A percentile compares a stretch with the other conserved stretches of the same genome.
Evolutionary conservation across 352 stramenopile species (phyloP).

Genomic region (Pythium phragmitis): DNA sequence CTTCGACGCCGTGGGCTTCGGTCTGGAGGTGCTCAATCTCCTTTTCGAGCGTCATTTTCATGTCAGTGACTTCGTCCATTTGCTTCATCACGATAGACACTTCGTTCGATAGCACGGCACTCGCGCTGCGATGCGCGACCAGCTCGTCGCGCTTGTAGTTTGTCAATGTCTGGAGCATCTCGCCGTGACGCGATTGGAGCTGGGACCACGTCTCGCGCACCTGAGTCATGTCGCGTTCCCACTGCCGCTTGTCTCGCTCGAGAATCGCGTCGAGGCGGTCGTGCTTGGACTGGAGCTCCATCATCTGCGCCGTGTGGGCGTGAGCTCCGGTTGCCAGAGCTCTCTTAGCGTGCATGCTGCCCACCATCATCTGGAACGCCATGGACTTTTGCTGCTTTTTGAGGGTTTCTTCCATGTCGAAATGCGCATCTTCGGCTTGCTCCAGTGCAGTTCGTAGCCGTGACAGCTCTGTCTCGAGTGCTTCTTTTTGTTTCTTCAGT

Average conservation of each 20-base stretch:
- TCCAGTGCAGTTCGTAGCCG: conserved; percentile 54
- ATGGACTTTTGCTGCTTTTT: conserved; percentile 58
- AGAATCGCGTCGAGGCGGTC: conserved; percentile 31
- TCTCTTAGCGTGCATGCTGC: conserved; percentile 44
- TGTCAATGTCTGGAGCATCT: conserved; percentile 73
- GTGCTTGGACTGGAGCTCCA: conserved; percentile 22
- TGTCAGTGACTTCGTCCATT: conserved; percentile 73
- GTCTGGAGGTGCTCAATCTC: conserved; percentile 59
- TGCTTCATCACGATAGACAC: conserved; percentile 69
- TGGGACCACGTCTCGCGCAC: conserved; percentile 36
- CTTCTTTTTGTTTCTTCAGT: conserved; percentile 74
- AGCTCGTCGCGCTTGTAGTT: conserved; percentile 84
- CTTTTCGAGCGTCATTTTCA: conserved; percentile 47
- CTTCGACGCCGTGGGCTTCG: conserved; percentile 58
- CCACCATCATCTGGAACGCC: conserved; percentile 48
- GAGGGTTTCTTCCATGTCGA: conserved; percentile 57
- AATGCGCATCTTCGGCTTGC: conserved; percentile 73
- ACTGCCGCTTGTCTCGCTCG: conserved; percentile 34
- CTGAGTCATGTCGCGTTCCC: conserved; percentile 29
- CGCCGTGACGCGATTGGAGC: conserved; percentile 40
- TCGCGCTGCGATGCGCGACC: conserved; percentile 67
- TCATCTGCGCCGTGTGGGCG: conserved; percentile 19
- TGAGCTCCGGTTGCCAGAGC: conserved; percentile 28
- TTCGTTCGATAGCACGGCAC: conserved; percentile 73
- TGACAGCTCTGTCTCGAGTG: conserved; percentile 53